These are phyloP conservation scores for Pythium grandisporangium DNA, from an alignment of 352 stramenopile species.

Conservation along the genomic window DNA sequence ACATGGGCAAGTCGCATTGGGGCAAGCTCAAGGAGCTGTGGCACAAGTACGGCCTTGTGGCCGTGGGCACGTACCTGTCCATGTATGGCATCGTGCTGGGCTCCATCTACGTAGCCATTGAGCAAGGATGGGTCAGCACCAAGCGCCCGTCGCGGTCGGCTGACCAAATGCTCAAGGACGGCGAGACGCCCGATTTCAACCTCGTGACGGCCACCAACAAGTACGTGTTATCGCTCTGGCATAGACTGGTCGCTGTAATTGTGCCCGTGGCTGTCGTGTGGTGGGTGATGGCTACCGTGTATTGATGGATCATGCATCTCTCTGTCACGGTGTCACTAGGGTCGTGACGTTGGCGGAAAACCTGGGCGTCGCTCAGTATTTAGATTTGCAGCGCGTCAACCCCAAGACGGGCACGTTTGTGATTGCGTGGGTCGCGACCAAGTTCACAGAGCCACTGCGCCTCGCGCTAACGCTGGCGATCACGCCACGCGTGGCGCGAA, in stretches of 20 bases:
- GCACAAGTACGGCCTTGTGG: constrained; percentile 76
- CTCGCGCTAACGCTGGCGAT: constrained; percentile 71
- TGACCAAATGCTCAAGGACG: constrained; percentile 15
- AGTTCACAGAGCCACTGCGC: constrained; percentile 80
- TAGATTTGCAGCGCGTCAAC: constrained; percentile 73
- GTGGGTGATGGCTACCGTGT: not conserved
- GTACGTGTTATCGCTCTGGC: constrained; percentile 18
- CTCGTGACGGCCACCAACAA: constrained; percentile 77
- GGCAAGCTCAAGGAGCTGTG: constrained; percentile 70
- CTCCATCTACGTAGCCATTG: constrained; percentile 77
- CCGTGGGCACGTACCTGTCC: constrained; percentile 73
- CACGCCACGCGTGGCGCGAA: constrained; percentile 65
- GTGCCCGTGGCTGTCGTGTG: not conserved
- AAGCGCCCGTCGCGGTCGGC: constrained; percentile 19
- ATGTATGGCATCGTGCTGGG: constrained; percentile 72
- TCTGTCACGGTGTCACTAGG: constrained; percentile 14
- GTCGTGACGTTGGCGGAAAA: constrained; percentile 64
- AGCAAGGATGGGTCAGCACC: constrained; percentile 67
- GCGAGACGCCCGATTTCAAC: constrained; percentile 38
- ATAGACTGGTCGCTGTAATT: not conserved
- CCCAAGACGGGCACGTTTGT: constrained; percentile 75
- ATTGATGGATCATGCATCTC: constrained; percentile 1
- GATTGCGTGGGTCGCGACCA: constrained; percentile 79
- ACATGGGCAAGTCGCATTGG: constrained; percentile 31
- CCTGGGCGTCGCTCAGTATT: constrained; percentile 64